Conservation (phyloP, 2,329 filamentous ascomycete genomes). For the Hypomyces rosellus region DNA sequence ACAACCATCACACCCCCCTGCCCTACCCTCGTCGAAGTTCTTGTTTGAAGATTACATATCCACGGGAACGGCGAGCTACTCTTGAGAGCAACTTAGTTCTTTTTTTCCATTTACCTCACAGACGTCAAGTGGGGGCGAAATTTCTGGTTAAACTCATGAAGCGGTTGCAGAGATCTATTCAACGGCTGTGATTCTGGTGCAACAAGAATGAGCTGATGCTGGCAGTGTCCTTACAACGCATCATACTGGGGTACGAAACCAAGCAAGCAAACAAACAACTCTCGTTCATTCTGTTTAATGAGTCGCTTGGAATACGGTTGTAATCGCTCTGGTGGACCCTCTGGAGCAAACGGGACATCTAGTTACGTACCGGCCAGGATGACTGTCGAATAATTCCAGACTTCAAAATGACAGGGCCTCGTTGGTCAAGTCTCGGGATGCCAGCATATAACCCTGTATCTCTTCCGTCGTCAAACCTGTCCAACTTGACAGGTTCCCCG, state of each 20-base stretch:
- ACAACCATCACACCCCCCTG: not conserved
- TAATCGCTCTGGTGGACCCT: too few species aligned
- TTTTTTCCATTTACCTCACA: not conserved
- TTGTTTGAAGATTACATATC: not conserved
- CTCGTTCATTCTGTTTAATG: not conserved
- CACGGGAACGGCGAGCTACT: not conserved
- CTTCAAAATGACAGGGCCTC: not conserved
- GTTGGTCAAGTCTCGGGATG: conserved; percentile 8
- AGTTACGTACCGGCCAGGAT: too few species aligned
- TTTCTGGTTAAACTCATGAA: too few species aligned
- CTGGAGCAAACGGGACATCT: not conserved
- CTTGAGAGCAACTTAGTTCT: not conserved
- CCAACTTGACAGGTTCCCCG: conserved; percentile 13
- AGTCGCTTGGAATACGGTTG: not conserved
- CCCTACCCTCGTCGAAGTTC: not conserved
- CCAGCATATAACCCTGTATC: conserved; percentile 6
- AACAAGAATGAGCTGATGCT: not conserved
- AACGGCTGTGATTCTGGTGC: not conserved
- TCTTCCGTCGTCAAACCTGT: conserved; percentile 9
- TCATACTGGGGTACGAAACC: not conserved
- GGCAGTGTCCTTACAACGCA: not conserved
- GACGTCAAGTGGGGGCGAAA: too few species aligned
- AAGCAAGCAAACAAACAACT: not conserved
- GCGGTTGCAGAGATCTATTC: not conserved
- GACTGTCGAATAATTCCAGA: not conserved